phyloP scores from a whole-genome alignment of 495 filamentous ascomycete genomes.

The Podospora pseudoanserina region DNA sequence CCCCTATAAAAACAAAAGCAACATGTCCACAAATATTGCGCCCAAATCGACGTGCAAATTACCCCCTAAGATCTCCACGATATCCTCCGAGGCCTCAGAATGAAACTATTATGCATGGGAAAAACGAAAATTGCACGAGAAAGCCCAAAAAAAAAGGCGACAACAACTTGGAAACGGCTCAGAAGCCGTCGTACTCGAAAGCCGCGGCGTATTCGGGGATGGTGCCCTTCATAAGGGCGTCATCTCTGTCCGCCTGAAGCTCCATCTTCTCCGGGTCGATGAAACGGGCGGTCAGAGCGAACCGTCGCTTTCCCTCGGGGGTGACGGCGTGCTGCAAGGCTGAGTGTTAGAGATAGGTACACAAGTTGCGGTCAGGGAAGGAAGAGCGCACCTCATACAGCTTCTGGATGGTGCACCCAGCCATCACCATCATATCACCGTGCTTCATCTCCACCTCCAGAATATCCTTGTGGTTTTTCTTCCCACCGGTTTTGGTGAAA shows the following conservation, averaged over 20 bases:
- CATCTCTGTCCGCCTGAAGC: constrained; percentile 24
- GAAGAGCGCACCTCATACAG: constrained; percentile 61
- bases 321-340: constrained; percentile 57
- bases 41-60: no score
- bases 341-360: constrained; percentile 20
- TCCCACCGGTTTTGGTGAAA: neutral
- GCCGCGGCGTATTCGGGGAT: constrained; percentile 29
- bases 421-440: constrained; percentile 82
- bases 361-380: neutral
- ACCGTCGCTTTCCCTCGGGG: constrained; percentile 57
- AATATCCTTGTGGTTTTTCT: constrained; percentile 22
- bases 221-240: constrained; percentile 31
- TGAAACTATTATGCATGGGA: neutral
- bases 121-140: no score
- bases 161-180: neutral
- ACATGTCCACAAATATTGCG: no score
- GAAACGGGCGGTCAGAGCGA: constrained; percentile 60
- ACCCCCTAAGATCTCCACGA: neutral
- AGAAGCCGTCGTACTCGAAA: constrained; percentile 30
- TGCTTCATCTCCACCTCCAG: constrained; percentile 55
- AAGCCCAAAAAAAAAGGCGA: neutral
- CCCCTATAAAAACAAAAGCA: no score
- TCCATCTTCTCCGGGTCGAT: constrained; percentile 47
- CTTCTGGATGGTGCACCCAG: constrained; percentile 66
- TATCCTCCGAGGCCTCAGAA: neutral